Conservation (phyloP, 495 filamentous ascomycete genomes). For the Hyaloscypha finlandica region DNA sequence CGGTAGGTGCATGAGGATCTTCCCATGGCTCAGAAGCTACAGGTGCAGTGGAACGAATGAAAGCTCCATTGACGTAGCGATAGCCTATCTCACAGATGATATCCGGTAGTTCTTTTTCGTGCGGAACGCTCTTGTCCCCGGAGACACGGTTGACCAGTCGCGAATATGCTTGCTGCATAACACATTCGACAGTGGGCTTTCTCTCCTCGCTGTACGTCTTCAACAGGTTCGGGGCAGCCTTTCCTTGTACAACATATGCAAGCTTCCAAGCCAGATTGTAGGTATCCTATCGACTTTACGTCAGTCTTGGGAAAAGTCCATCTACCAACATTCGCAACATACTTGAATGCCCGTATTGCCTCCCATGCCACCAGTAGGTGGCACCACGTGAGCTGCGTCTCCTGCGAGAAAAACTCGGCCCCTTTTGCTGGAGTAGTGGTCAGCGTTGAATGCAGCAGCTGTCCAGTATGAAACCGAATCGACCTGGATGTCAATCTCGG, state of each 20-base stretch:
- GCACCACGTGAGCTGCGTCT: constrained; percentile 49
- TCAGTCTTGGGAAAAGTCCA: constrained; percentile 38
- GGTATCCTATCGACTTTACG: constrained; percentile 2
- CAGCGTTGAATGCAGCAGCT: constrained; percentile 11
- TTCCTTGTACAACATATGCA: constrained; percentile 2
- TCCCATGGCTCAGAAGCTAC: constrained; percentile 9
- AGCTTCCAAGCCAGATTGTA: constrained; percentile 10
- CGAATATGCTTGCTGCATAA: constrained; percentile 13
- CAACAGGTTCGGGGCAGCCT: constrained; percentile 3
- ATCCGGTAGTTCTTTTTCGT: constrained; percentile 15
- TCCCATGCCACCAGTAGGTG: constrained; percentile 49
- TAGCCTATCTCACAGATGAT: constrained; percentile 18
- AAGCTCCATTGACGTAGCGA: constrained; percentile 15
- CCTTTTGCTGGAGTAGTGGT: constrained; percentile 8
- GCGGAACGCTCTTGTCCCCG: constrained; percentile 1
- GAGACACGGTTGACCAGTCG: constrained; percentile 6
- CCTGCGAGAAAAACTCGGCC: constrained; percentile 48
- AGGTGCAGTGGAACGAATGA: constrained; percentile 6
- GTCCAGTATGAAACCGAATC: constrained; percentile 12
- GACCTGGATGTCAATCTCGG: constrained; percentile 12
- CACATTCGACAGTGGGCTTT: constrained; percentile 6
- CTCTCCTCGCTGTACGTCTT: constrained; percentile 13
- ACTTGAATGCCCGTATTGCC: constrained; percentile 42
- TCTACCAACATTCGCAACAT: constrained; percentile 38
- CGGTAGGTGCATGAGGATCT: constrained; percentile 10